phyloP scores from a whole-genome alignment of 2,329 filamentous ascomycete species.

The Sporothrix schenckii region DNA sequence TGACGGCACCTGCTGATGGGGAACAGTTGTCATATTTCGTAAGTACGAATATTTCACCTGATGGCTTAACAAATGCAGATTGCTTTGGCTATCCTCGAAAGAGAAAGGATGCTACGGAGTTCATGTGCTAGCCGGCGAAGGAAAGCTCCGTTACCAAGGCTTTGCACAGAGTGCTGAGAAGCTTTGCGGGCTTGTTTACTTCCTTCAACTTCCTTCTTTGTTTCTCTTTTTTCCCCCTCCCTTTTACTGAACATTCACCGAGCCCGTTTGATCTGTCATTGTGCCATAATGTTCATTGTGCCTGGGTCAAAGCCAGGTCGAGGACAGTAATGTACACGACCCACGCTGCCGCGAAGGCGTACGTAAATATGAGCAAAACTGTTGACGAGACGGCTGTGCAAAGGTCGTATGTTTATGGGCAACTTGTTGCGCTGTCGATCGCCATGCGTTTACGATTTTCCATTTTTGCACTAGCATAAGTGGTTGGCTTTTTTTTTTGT shows the following conservation, averaged over 20 bases:
- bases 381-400: neutral
- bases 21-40: neutral
- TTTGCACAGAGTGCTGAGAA: no score
- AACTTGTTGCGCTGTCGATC: neutral
- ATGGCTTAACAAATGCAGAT: neutral
- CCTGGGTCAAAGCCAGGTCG: neutral
- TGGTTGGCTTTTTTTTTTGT: neutral
- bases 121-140: no score
- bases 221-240: neutral
- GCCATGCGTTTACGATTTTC: slow-evolving; percentile 10
- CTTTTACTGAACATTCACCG: neutral
- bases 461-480: neutral
- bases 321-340: neutral
- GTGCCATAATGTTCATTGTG: neutral
- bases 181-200: neutral
- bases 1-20: neutral
- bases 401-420: no score
- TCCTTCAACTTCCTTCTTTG: neutral
- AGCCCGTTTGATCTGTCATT: no score
- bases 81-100: neutral
- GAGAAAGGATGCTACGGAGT: neutral
- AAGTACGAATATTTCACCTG: neutral
- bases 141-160: no score
- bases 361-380: neutral
- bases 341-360: neutral